These are phyloP conservation scores for Eremochloa ophiuroides DNA, from an alignment of 176 grass and related monocot genomes.

Conservation along the genomic window DNA sequence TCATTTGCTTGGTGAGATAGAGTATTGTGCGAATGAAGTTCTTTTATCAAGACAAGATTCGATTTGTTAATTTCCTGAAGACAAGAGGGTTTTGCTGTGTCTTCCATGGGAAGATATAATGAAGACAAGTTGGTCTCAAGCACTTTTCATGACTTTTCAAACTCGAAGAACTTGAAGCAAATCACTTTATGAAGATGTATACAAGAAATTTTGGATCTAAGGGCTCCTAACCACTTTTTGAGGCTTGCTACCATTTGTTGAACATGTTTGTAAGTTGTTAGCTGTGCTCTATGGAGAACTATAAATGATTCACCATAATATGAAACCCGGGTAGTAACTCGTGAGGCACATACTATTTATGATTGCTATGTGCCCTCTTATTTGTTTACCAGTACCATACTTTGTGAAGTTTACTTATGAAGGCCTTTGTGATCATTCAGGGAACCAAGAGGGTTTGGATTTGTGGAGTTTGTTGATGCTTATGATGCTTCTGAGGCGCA, in stretches of 20 bases:
- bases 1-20: conserved; percentile 55
- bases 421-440: conserved; percentile 28
- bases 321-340: conserved; percentile 32
- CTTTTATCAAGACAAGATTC: conserved; percentile 45
- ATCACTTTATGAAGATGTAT: conserved; percentile 45
- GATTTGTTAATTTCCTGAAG: conserved; percentile 43
- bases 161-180: conserved; percentile 58
- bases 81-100: conserved; percentile 33
- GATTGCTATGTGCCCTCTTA: conserved; percentile 11
- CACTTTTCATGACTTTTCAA: conserved; percentile 49
- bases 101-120: conserved; percentile 58
- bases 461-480: conserved; percentile 77
- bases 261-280: conserved; percentile 63
- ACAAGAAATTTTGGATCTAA: conserved; percentile 47
- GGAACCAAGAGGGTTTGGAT: conserved; percentile 82
- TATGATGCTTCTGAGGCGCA: conserved; percentile 76
- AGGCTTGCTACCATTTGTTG: conserved; percentile 47
- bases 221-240: conserved; percentile 45
- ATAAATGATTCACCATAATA: conserved; percentile 32
- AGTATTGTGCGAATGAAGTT: conserved; percentile 49
- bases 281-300: conserved; percentile 48
- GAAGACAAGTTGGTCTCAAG: conserved; percentile 66
- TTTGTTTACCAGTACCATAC: conserved; percentile 1
- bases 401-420: conserved; percentile 16
- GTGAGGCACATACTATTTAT: conserved; percentile 19